Percentiles rank a stretch among this genome's conserved stretches.
Conservation (phyloP, 2,329 filamentous ascomycete species). For the Zasmidium angulare region DNA sequence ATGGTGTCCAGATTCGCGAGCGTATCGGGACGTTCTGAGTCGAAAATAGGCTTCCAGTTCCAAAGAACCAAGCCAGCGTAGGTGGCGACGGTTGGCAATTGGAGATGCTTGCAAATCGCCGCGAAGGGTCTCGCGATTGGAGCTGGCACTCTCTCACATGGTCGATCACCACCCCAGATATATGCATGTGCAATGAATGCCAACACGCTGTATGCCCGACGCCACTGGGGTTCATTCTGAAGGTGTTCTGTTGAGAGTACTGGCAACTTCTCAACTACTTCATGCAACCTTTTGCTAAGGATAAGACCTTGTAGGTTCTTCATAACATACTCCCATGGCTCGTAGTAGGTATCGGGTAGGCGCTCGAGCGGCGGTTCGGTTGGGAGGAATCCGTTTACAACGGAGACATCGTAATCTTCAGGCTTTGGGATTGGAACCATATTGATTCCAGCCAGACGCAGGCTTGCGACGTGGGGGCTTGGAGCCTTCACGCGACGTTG, state of each 20-base stretch:
- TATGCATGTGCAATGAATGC: conserved; percentile 81
- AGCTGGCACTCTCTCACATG: conserved; percentile 71
- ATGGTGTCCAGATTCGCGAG: conserved; percentile 87
- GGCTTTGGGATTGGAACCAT: conserved; percentile 53
- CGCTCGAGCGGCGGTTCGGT: conserved; percentile 73
- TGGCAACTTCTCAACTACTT: conserved; percentile 76
- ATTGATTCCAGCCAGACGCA: conserved; percentile 33
- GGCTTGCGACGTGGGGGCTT: conserved; percentile 36
- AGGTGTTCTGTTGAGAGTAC: conserved; percentile 80
- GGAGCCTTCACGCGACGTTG: conserved; percentile 30
- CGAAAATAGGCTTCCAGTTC: conserved; percentile 94
- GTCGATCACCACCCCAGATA: conserved; percentile 80
- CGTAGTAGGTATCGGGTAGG: conserved; percentile 87
- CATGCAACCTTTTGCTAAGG: conserved; percentile 77
- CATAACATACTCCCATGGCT: conserved; percentile 86
- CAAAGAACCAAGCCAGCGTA: conserved; percentile 90
- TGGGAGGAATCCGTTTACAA: conserved; percentile 82
- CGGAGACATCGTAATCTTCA: conserved; percentile 77
- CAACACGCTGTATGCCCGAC: conserved; percentile 77
- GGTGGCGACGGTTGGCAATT: conserved; percentile 88
- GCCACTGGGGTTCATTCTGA: conserved; percentile 84
- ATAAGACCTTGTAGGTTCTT: conserved; percentile 85
- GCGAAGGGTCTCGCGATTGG: conserved; percentile 82
- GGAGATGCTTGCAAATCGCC: conserved; percentile 67
- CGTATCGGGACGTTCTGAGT: conserved; percentile 75